Conservation (phyloP, 2,329 filamentous ascomycete genomes). For the Talaromyces funiculosus region DNA sequence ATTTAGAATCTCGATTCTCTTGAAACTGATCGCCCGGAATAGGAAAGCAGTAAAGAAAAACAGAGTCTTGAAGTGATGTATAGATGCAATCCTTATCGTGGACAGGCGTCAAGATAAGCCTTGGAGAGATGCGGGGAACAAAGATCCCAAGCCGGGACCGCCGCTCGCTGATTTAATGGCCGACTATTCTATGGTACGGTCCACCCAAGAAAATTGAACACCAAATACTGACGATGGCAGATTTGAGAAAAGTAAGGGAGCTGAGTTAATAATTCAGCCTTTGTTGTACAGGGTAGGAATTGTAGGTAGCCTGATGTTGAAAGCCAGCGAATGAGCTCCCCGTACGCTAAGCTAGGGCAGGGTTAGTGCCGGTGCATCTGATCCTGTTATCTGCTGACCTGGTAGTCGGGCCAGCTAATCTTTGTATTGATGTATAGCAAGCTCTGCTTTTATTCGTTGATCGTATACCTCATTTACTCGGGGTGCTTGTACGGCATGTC, state of each 20-base stretch:
- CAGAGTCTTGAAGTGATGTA: not conserved
- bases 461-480: not conserved
- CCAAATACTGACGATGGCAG: not conserved
- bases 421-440: not conserved
- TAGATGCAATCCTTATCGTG: constrained; percentile 8
- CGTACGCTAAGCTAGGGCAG: not conserved
- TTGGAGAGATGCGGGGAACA: constrained; percentile 7
- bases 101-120: constrained; percentile 10
- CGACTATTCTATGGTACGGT: not conserved
- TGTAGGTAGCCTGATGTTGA: not conserved
- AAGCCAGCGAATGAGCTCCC: not conserved
- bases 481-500: not conserved
- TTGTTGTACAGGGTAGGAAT: not conserved
- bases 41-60: not conserved
- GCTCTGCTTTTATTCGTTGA: not conserved
- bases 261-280: not conserved
- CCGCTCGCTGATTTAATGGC: not conserved
- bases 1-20: not conserved
- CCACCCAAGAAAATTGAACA: not conserved
- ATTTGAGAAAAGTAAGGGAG: no score
- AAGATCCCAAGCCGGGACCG: not conserved
- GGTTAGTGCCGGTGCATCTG: not conserved
- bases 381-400: not conserved
- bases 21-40: not conserved
- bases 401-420: not conserved